Evolutionary conservation across 306 rosid species (phyloP).

Genomic region (Quercus berberidifolia): DNA sequence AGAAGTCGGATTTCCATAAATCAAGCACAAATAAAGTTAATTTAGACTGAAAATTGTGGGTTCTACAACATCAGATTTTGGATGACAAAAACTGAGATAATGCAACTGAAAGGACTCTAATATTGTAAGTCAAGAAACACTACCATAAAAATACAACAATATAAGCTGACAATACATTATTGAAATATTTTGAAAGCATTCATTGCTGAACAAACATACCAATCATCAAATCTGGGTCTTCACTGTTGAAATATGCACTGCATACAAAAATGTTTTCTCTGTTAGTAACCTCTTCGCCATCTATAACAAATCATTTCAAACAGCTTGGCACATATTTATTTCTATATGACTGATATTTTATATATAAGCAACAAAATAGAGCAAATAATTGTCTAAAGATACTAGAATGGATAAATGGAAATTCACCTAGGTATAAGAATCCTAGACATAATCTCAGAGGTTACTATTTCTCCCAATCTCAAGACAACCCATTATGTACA

Average conservation of each 20-base stretch:
- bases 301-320: constrained; percentile 16
- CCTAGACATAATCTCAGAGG: constrained; percentile 3
- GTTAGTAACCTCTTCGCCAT: constrained; percentile 10
- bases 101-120: too few relatives aligned
- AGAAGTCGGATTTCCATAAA: too few relatives aligned
- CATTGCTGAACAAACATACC: constrained; percentile 18
- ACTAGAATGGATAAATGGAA: too few relatives aligned
- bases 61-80: too few relatives aligned
- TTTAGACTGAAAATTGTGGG: too few relatives aligned
- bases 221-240: constrained; percentile 22
- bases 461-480: constrained; percentile 14
- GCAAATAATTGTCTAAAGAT: neutral
- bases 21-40: too few relatives aligned
- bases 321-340: constrained; percentile 5
- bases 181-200: neutral
- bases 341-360: constrained; percentile 7
- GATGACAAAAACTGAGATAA: too few relatives aligned
- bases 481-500: constrained; percentile 5
- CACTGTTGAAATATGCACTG: constrained; percentile 23
- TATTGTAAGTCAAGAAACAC: too few relatives aligned
- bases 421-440: constrained; percentile 9
- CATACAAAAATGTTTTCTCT: constrained; percentile 9
- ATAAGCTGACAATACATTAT: too few relatives aligned
- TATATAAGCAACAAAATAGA: neutral
- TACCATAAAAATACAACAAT: too few relatives aligned